Evolutionary conservation across 2,329 filamentous ascomycete genomes (phyloP), one percentile per base, ranked within the genome.

Genomic region (Cordyceps tenuipes): DNA sequence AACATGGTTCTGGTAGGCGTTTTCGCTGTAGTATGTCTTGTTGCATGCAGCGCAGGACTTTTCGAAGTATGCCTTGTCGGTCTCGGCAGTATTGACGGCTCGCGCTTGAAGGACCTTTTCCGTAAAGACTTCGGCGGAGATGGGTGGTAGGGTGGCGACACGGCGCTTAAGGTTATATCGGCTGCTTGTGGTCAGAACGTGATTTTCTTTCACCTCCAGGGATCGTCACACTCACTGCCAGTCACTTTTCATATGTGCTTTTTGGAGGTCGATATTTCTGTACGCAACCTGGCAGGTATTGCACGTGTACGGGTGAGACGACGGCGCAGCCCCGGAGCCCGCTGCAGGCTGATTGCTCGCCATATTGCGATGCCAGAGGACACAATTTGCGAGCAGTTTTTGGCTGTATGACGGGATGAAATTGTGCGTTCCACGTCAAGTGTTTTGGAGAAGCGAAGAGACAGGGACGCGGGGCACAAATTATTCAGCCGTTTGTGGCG

Each of bases 231-330:
- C 90, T 77, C 82, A 94, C 89, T 99, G 93, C 94, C 94, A 99
- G 77, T 99, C 94, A 68, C 88, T 94, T 74, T 94, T 91, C 94
- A 99, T 99, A 72, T 99, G 94, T 43, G 85, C 87, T 72, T 94
- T 87, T 77, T 99, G 94, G 60, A 95, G 82, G 71, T 97, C 93
- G 72, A 90, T 91, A 71, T 90, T 91, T 66, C 93, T 88, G 76
- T 97, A 99, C 57, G 93, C 94, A 67, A 99, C 92, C 73, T 96
- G 91, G 72, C 94, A 99, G 61, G 92, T 94, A 75, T 97, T 99
- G 85, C 94, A 99, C 60, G 93, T 97, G 77, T 93, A 99, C 1
- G 94, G 93, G 72, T 97, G 91, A 29, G 87, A 81, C 36, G 82
- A 69, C 17, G 76, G 68, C 8, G 71, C 59, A 47, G 59, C 43